Percentiles rank a stretch among this genome's conserved stretches.
Conservation (phyloP, 2,329 filamentous ascomycete species). For the Corinectria fuckeliana region DNA sequence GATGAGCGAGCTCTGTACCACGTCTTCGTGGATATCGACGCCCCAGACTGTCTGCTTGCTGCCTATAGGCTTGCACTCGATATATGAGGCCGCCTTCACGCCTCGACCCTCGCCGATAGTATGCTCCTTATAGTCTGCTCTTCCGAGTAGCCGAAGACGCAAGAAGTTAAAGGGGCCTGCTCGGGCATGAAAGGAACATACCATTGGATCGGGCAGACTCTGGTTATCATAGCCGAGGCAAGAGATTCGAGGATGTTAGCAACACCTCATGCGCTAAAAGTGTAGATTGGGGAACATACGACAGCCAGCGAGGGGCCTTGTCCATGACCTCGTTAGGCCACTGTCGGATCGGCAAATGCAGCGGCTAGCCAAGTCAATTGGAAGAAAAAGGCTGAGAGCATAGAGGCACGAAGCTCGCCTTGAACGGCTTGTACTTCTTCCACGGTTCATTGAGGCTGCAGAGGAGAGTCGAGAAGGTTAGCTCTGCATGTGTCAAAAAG, state of each 20-base stretch:
- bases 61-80: background rate
- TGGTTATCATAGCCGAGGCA: slow-evolving; percentile 84
- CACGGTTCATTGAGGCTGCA: slow-evolving; percentile 78
- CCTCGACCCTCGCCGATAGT: background rate
- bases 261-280: background rate
- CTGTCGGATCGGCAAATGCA: slow-evolving; percentile 65
- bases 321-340: slow-evolving; percentile 85
- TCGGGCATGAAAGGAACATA: slow-evolving; percentile 48
- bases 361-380: background rate
- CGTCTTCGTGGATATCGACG: background rate
- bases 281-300: slow-evolving; percentile 62
- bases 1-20: background rate
- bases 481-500: no score
- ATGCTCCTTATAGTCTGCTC: background rate
- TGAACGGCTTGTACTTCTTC: slow-evolving; percentile 76
- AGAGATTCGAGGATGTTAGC: background rate
- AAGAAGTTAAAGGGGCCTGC: no score
- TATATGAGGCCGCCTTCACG: background rate
- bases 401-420: slow-evolving; percentile 52
- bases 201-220: slow-evolving; percentile 91
- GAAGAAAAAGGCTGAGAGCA: background rate
- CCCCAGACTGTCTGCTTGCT: background rate
- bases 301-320: slow-evolving; percentile 89
- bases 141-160: background rate
- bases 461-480: no score